Conservation (phyloP, 805 yeast species). For the Grigorovia yakushimaensis region DNA sequence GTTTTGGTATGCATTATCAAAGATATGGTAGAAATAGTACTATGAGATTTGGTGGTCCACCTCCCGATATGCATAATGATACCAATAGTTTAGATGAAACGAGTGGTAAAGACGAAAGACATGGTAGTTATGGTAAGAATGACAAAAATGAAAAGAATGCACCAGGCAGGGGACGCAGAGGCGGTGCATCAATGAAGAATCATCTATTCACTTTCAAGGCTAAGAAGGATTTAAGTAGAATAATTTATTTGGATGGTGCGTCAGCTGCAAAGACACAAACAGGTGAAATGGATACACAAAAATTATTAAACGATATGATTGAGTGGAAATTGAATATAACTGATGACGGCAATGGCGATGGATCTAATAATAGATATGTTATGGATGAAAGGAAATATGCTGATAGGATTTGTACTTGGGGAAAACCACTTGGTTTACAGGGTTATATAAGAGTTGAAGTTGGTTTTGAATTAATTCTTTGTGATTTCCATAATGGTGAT, state of each 20-base stretch:
- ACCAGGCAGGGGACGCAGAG: not conserved
- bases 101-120: no score
- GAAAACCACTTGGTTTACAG: slow-evolving; percentile 41
- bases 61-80: not conserved
- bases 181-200: not conserved
- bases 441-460: slow-evolving; percentile 50
- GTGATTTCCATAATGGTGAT: slow-evolving; percentile 44
- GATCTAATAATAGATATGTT: not conserved
- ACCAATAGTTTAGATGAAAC: not conserved
- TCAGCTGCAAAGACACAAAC: slow-evolving; percentile 50
- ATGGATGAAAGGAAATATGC: slow-evolving; percentile 40
- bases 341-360: slow-evolving; percentile 14
- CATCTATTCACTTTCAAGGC: slow-evolving; percentile 36
- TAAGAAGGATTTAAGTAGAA: slow-evolving; percentile 37
- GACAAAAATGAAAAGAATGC: no score
- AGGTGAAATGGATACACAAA: slow-evolving; percentile 57
- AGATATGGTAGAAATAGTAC: slow-evolving; percentile 16
- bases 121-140: no score
- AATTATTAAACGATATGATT: slow-evolving; percentile 31
- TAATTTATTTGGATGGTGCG: slow-evolving; percentile 54
- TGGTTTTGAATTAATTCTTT: slow-evolving; percentile 52
- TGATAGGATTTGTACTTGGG: slow-evolving; percentile 45
- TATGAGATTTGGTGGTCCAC: slow-evolving; percentile 1
- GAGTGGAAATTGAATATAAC: slow-evolving; percentile 8
- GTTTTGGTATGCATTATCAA: slow-evolving; percentile 30